phyloP scores from a whole-genome alignment of 768 basidiomycete species.

The Lactifluus hygrophoroides region DNA sequence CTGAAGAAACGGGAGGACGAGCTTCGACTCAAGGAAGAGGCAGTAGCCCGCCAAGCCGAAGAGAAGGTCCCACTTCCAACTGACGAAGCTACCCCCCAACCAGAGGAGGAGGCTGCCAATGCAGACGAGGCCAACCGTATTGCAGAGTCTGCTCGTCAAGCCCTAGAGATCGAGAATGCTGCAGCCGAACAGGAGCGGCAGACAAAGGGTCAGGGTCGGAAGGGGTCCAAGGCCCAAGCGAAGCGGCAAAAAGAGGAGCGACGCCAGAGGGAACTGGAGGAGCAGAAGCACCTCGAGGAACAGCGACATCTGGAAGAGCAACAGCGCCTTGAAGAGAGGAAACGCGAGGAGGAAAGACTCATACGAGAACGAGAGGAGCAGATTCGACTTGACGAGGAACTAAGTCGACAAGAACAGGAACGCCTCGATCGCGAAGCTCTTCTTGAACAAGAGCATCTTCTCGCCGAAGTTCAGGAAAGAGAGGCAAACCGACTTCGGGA shows the following conservation, averaged over 20 bases:
- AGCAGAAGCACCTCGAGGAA: neutral
- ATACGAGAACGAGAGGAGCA: slow-evolving; percentile 13
- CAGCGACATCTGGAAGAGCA: slow-evolving; percentile 20
- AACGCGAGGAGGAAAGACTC: slow-evolving; percentile 12
- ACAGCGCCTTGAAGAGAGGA: slow-evolving; percentile 25
- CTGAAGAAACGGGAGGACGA: slow-evolving; percentile 15
- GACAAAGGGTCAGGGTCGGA: slow-evolving; percentile 2
- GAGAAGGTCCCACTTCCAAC: neutral
- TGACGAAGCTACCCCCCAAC: neutral
- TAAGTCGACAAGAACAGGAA: slow-evolving; percentile 15
- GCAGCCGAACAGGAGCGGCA: slow-evolving; percentile 4
- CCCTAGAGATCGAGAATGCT: neutral
- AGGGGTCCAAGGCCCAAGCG: slow-evolving; percentile 11
- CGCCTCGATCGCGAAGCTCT: slow-evolving; percentile 5
- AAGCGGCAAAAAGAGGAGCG: slow-evolving; percentile 19
- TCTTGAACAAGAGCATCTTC: slow-evolving; percentile 5
- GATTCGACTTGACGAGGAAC: slow-evolving; percentile 15
- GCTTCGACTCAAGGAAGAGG: slow-evolving; percentile 9
- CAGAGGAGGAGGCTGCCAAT: slow-evolving; percentile 1
- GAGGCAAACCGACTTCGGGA: slow-evolving; percentile 11
- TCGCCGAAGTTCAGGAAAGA: neutral
- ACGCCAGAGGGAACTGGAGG: slow-evolving; percentile 10
- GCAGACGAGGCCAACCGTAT: neutral
- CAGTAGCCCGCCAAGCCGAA: neutral
- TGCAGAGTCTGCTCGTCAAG: neutral